Percentiles rank a stretch among this genome's conserved stretches.
These are phyloP conservation scores for Colletotrichum sp. DNA, from an alignment of 2,329 filamentous ascomycete genomes.

Conservation along the genomic window DNA sequence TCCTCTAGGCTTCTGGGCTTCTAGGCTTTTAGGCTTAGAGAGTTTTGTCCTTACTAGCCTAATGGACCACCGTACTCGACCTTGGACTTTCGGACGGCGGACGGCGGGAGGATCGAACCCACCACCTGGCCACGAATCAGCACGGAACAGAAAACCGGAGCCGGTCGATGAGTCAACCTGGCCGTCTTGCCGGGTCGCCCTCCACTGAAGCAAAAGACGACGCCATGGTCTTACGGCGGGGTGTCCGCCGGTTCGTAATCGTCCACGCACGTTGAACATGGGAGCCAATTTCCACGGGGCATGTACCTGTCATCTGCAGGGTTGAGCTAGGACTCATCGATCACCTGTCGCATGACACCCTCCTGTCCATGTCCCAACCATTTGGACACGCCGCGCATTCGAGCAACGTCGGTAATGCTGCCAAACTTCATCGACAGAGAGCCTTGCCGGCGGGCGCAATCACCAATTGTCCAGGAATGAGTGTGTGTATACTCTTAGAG, in stretches of 20 bases:
- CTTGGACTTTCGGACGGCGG: neutral
- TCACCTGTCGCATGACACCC: constrained; percentile 3
- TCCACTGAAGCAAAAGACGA: neutral
- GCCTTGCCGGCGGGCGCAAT: neutral
- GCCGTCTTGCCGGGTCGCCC: neutral
- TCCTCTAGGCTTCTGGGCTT: too few species aligned
- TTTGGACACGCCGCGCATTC: neutral
- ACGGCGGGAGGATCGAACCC: neutral
- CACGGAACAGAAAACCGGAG: neutral
- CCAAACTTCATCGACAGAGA: neutral
- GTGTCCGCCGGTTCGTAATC: constrained; percentile 16
- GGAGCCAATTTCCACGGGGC: neutral
- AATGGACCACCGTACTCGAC: too few species aligned
- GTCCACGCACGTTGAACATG: neutral
- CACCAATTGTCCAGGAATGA: neutral
- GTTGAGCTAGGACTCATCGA: constrained; percentile 4
- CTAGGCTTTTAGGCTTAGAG: too few species aligned
- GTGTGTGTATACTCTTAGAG: neutral
- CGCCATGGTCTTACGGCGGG: constrained; percentile 6
- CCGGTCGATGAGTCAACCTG: constrained; percentile 1
- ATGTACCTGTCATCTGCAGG: neutral
- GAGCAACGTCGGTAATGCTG: neutral
- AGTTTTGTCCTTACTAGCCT: too few species aligned
- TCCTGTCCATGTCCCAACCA: neutral
- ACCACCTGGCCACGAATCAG: neutral